These are phyloP conservation scores for Moniliophthora roreri DNA, from an alignment of 1,284 basidiomycete genomes.

Conservation along the genomic window DNA sequence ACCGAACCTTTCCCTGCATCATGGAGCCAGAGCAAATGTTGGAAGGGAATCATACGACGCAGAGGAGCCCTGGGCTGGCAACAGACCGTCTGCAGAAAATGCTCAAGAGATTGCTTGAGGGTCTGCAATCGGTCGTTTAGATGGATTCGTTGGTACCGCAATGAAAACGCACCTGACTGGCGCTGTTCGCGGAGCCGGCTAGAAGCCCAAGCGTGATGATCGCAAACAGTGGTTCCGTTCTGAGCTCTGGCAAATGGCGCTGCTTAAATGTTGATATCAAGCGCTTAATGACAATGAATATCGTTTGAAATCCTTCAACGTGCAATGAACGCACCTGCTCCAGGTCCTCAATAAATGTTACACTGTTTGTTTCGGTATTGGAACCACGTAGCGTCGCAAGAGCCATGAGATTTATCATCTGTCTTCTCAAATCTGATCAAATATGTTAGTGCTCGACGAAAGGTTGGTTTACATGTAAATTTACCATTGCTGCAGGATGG, in stretches of 20 bases:
- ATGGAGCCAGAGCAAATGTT: slow-evolving; percentile 52
- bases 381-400: too few relatives aligned
- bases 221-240: background rate
- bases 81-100: slow-evolving; percentile 37
- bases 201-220: background rate
- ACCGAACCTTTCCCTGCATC: slow-evolving; percentile 39
- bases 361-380: too few relatives aligned
- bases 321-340: too few relatives aligned
- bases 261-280: too few relatives aligned
- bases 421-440: too few relatives aligned
- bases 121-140: slow-evolving; percentile 5
- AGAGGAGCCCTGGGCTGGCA: slow-evolving; percentile 34
- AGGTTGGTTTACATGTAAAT: background rate
- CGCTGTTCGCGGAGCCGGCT: background rate
- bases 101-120: slow-evolving; percentile 17
- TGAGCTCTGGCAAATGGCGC: too few relatives aligned
- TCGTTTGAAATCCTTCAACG: too few relatives aligned
- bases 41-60: slow-evolving; percentile 47
- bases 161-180: background rate
- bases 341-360: too few relatives aligned
- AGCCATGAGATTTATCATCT: background rate
- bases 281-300: too few relatives aligned
- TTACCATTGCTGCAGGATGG: background rate
- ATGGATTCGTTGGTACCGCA: too few relatives aligned
- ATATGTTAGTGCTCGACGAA: too few relatives aligned